Conservation (phyloP, 106 monocot genomes). For the Xerophyta viscosa region DNA sequence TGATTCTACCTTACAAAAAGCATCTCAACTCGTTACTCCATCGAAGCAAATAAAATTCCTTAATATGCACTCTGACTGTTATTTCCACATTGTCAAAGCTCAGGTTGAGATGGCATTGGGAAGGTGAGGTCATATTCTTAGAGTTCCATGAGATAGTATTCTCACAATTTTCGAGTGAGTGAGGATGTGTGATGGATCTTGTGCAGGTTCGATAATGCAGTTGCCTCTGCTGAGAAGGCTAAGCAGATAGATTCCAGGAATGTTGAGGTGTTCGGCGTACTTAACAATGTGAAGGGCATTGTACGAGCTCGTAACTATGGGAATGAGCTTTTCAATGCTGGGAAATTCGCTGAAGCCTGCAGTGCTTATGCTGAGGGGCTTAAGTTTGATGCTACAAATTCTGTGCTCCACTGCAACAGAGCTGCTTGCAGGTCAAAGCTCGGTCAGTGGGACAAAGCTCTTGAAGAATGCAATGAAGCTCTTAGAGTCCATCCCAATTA, state of each 20-base stretch:
- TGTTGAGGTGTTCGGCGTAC: conserved; percentile 15
- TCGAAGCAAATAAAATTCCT: conserved; percentile 24
- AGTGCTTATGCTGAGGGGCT: conserved; percentile 56
- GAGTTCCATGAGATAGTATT: neutral
- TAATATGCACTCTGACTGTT: conserved; percentile 50
- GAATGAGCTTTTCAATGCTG: conserved; percentile 43
- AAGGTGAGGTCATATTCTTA: conserved; percentile 38
- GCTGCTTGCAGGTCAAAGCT: conserved; percentile 63
- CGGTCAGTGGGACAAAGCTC: conserved; percentile 51
- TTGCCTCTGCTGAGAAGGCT: conserved; percentile 36
- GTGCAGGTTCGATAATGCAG: conserved; percentile 58
- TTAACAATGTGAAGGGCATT: conserved; percentile 34
- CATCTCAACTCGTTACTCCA: conserved; percentile 21
- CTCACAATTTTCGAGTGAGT: neutral
- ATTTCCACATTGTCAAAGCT: conserved; percentile 48
- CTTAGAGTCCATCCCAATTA: conserved; percentile 49
- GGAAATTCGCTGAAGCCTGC: conserved; percentile 47
- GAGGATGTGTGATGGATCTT: conserved; percentile 8
- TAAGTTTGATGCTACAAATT: conserved; percentile 43
- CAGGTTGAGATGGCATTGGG: conserved; percentile 81
- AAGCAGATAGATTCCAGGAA: conserved; percentile 32
- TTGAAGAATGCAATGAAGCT: conserved; percentile 58
- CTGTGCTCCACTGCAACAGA: conserved; percentile 66
- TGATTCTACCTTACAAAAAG: conserved; percentile 39
- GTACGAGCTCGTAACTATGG: conserved; percentile 37